phyloP scores from a whole-genome alignment of 2,329 filamentous ascomycete genomes.

The Hypoxylon sp. region DNA sequence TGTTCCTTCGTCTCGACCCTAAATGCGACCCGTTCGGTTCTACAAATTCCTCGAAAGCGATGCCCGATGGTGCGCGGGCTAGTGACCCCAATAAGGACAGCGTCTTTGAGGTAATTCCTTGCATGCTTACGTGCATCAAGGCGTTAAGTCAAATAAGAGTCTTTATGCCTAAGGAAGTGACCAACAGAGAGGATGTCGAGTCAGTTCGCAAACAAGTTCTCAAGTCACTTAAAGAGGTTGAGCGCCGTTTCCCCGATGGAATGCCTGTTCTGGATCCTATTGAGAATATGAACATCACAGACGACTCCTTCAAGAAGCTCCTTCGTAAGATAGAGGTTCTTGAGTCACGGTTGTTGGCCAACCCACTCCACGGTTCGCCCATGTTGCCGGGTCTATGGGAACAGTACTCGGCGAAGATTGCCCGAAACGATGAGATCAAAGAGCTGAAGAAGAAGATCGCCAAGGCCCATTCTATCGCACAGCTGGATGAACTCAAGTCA shows the following conservation, averaged over 20 bases:
- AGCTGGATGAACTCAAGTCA: slow-evolving; percentile 95
- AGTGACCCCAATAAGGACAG: slow-evolving; percentile 69
- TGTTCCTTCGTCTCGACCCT: slow-evolving; percentile 71
- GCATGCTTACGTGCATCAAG: slow-evolving; percentile 85
- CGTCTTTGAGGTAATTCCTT: slow-evolving; percentile 84
- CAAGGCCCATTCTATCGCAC: slow-evolving; percentile 85
- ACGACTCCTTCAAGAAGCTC: slow-evolving; percentile 92
- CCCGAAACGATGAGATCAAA: slow-evolving; percentile 81
- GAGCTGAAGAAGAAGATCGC: slow-evolving; percentile 85
- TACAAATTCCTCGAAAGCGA: slow-evolving; percentile 53
- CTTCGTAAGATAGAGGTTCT: slow-evolving; percentile 96
- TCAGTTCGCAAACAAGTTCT: slow-evolving; percentile 73
- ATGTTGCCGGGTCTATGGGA: slow-evolving; percentile 85
- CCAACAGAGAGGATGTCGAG: slow-evolving; percentile 69
- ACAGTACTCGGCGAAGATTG: slow-evolving; percentile 84
- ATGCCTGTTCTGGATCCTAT: slow-evolving; percentile 89
- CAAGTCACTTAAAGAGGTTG: slow-evolving; percentile 78
- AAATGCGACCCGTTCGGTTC: slow-evolving; percentile 57
- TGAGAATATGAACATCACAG: slow-evolving; percentile 93
- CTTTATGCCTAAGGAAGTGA: slow-evolving; percentile 81
- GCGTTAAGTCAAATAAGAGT: slow-evolving; percentile 84
- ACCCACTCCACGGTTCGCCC: slow-evolving; percentile 90
- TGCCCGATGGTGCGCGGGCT: slow-evolving; percentile 71
- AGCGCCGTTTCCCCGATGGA: slow-evolving; percentile 90
- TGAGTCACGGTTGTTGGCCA: slow-evolving; percentile 86